Evolutionary conservation across 306 rosid species (phyloP).

Genomic region (Trifolium dubium): DNA sequence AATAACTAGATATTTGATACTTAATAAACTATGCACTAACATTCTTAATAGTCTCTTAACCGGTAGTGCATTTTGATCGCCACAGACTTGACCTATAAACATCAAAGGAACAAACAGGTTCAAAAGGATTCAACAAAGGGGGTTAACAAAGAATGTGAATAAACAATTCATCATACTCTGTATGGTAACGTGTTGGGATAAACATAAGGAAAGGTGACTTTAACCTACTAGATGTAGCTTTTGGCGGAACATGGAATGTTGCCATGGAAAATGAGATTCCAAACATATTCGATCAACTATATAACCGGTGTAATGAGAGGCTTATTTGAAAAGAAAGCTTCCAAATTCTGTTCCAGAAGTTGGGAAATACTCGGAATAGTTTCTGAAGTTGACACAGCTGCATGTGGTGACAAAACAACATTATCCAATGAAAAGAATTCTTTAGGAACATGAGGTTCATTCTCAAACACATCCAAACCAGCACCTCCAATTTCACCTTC

Average conservation of each 20-base stretch:
- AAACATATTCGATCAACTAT: not conserved
- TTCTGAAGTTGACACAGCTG: conserved; percentile 38
- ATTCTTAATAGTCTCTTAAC: not conserved
- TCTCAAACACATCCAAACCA: conserved; percentile 69
- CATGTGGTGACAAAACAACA: conserved; percentile 60
- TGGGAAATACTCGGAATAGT: conserved; percentile 3
- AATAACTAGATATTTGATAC: not conserved
- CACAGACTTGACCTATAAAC: not conserved
- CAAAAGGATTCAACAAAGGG: not conserved
- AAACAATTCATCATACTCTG: not conserved
- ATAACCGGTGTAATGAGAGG: conserved; percentile 45
- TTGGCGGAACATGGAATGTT: too few species aligned
- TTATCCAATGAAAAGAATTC: conserved; percentile 51
- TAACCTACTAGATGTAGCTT: too few species aligned
- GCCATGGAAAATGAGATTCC: too few species aligned
- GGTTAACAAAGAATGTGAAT: not conserved
- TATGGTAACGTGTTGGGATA: too few species aligned
- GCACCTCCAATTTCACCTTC: conserved; percentile 45
- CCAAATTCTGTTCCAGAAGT: conserved; percentile 46
- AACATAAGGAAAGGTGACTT: too few species aligned
- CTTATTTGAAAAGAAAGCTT: conserved; percentile 56
- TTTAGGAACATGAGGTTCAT: conserved; percentile 54
- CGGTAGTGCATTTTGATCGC: too few species aligned
- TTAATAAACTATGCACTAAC: not conserved
- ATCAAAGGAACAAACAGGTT: not conserved